Conservation (phyloP, 2,329 filamentous ascomycete genomes). For the Gyromitra esculenta region DNA sequence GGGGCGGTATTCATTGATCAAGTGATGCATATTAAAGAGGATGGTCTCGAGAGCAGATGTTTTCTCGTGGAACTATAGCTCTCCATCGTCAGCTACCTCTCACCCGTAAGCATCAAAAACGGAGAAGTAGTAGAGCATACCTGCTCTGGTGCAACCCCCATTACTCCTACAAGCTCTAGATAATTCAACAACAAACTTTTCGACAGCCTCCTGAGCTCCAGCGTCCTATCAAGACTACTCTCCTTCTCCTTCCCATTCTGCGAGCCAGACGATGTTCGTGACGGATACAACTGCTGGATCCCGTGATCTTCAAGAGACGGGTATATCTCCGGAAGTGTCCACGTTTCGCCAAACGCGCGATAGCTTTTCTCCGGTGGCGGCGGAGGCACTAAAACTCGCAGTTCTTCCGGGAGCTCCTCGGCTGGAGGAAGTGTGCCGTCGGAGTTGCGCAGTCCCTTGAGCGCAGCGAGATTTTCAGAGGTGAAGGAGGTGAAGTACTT, state of each 20-base stretch:
- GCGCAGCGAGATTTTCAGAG: constrained; percentile 72
- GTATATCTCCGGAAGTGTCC: constrained; percentile 70
- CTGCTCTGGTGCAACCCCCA: constrained; percentile 72
- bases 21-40: constrained; percentile 89
- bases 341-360: constrained; percentile 75
- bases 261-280: constrained; percentile 53
- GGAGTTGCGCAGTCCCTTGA: constrained; percentile 60
- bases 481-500: constrained; percentile 92
- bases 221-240: constrained; percentile 70
- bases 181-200: constrained; percentile 90
- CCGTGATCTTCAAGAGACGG: constrained; percentile 75
- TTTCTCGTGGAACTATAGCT: constrained; percentile 72
- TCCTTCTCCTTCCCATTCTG: constrained; percentile 62
- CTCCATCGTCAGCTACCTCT: constrained; percentile 24
- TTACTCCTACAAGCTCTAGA: constrained; percentile 79
- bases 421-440: constrained; percentile 59
- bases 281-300: constrained; percentile 75
- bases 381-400: constrained; percentile 79
- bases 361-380: constrained; percentile 77
- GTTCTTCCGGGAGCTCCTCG: constrained; percentile 72
- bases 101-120: background rate
- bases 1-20: constrained; percentile 92
- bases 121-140: constrained; percentile 57
- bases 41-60: constrained; percentile 80
- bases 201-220: constrained; percentile 78